These are phyloP conservation scores for Pseudopediastrum boryanum DNA, from an alignment of 139 green algal genomes.

Conservation along the genomic window DNA sequence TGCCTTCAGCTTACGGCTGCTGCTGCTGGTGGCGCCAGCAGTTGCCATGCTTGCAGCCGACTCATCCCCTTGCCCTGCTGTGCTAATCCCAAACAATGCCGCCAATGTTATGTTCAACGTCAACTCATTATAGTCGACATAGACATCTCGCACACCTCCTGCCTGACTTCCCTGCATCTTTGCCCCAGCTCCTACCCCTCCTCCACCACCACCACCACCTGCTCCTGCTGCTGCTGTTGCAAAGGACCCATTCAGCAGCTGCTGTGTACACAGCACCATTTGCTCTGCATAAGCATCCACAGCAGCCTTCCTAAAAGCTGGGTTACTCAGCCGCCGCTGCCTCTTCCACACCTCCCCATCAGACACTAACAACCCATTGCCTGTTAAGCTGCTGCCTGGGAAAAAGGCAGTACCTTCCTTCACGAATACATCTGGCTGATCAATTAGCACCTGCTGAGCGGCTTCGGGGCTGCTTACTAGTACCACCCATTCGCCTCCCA, in stretches of 20 bases:
- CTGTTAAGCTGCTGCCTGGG: conserved; percentile 78
- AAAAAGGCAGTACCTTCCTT: conserved; percentile 92
- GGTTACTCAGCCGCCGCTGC: conserved; percentile 84
- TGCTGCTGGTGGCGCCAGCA: background rate
- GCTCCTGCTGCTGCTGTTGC: conserved; percentile 19
- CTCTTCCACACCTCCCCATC: conserved; percentile 83
- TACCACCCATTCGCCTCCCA: conserved; percentile 83
- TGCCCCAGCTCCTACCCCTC: background rate
- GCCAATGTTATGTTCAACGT: conserved; percentile 79
- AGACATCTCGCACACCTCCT: conserved; percentile 19
- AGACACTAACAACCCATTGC: conserved; percentile 82
- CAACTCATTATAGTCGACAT: conserved; percentile 85
- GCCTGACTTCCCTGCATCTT: background rate
- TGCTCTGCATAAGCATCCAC: conserved; percentile 58
- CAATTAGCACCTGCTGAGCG: conserved; percentile 49
- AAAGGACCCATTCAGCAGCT: conserved; percentile 37
- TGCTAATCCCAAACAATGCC: conserved; percentile 80
- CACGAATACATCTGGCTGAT: conserved; percentile 44
- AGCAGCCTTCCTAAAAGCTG: conserved; percentile 78
- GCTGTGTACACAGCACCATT: conserved; percentile 61
- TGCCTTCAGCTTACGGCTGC: background rate
- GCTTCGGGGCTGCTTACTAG: conserved; percentile 62
- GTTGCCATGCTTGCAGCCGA: conserved; percentile 7
- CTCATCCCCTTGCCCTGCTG: background rate
- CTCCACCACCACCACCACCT: background rate